Base-by-base conservation (phyloP, 139 green algal genomes). In the Diplosphaera chodatii region DNA sequence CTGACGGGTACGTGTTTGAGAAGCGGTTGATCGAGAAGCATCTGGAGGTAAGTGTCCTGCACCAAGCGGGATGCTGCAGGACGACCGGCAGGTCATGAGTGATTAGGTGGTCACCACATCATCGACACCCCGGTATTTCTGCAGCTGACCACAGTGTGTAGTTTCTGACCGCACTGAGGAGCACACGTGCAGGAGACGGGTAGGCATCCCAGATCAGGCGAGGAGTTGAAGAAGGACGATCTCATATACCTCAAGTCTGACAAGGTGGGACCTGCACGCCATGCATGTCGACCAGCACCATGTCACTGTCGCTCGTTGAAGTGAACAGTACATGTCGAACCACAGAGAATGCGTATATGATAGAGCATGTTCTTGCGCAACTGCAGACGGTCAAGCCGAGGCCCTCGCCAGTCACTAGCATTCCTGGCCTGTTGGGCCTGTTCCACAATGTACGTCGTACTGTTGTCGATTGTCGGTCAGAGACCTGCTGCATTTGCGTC, bases 1-100 rank as follows among this genome's bases (percentile, higher is more conserved):
- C 95, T 91, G 56, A 88, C 74, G 0, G 94, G 0, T 88, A 94
- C 29, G 72, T 99, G 8, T 99, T 92, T 74, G 94, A 99, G 68
- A 80, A 80, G 64, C 73, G 80, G 0, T 75, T 99, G n/a, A 89
- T 98, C 21, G 82, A 92, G 40, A 96, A 98, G 66, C 83, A 91
- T 67, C 74, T 92, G 25, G 77, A 85, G 75, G 75, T 79, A 67
- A 67, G 25, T 28, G 4, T 13, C 3, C 16, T 1, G 16, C 29
- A 6, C 32, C 65, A 30, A 32, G 13, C 13, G 5, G 30, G 30
- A 8, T 69, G 40, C 21, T 69, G 21, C n/a, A n/a, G n/a, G n/a
- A n/a, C n/a, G n/a, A n/a, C n/a, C n/a, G n/a, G n/a, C n/a, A n/a
- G n/a, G n/a, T n/a, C n/a, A n/a, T n/a, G n/a, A n/a, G n/a, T n/a